Evolutionary conservation across 1,139 yeast genomes (phyloP), one percentile per base, ranked within the genome.

Genomic region (Hanseniaspora uvarum): DNA sequence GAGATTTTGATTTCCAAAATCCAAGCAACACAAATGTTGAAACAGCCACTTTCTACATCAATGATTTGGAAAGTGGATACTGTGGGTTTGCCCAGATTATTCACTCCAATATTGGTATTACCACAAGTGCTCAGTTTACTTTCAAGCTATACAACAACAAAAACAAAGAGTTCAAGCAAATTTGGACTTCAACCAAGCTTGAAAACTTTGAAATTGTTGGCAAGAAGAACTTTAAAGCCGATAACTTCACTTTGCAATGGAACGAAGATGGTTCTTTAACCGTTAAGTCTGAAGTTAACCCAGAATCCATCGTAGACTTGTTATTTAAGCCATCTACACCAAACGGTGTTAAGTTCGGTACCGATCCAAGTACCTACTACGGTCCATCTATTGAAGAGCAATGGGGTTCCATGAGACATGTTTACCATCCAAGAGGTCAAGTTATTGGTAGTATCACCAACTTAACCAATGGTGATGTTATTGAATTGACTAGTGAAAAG

Each of bases 381-480:
- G 98, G 98, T 58, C 84, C 83, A 39, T 89, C 89, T 65, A 63
- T 75, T 21, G 76, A 73, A 36, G 79, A 85, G 60, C 97, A 97
- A 24, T 92, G 98, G 98, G 98, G 98, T 11, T 75, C 86, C 18
- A 88, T 92, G 96, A 81, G 96, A 69, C 98, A 92, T 66, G 73
- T 80, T 19, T 92, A 92, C 71, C 92, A 97, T 97, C 98, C 98
- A 58, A 78, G 97, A 65, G 83, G 89, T 68, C 59, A 69, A 16
- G 83, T 80, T 46, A 64, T 64, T 23, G 98, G 98, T 62, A 73
- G 78, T 31, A 70, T 92, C 58, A 70, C 68, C 11, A 55, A 67
- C 28, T 70, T 92, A 57, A 69, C 67, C n/a, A 56, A 59, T 39
- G 58, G 58, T 21, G 52, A 62, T 8, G 56, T 58, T 14, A 56